Evolutionary conservation across 371 early-diverging fungal genomes (phyloP).

Genomic region (Sporodiniella umbellata): DNA sequence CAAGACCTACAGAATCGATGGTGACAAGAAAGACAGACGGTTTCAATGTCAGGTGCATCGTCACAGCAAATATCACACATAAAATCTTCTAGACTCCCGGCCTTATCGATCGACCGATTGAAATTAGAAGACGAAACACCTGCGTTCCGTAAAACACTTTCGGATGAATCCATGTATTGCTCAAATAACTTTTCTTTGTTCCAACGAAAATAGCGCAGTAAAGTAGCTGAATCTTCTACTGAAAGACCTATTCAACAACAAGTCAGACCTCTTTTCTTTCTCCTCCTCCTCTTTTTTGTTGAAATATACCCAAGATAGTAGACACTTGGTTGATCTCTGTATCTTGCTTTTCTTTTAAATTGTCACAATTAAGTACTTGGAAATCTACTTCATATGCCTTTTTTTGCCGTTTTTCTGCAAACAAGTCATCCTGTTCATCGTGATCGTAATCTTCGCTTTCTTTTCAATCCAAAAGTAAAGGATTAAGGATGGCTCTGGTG

Average conservation of each 20-base stretch:
- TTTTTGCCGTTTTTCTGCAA: slow-evolving; percentile 26
- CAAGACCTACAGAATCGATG: slow-evolving; percentile 88
- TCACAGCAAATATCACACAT: slow-evolving; percentile 88
- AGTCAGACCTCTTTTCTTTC: background rate
- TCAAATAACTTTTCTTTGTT: slow-evolving; percentile 92
- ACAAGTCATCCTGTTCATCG: slow-evolving; percentile 36
- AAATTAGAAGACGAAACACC: slow-evolving; percentile 58
- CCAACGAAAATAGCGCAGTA: slow-evolving; percentile 85
- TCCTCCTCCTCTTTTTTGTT: background rate
- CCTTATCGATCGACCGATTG: slow-evolving; percentile 16
- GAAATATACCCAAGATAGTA: slow-evolving; percentile 33
- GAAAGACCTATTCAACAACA: slow-evolving; percentile 49
- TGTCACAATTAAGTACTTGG: slow-evolving; percentile 21
- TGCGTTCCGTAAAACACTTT: slow-evolving; percentile 62
- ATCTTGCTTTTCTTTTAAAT: slow-evolving; percentile 32
- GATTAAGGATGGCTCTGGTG: too few relatives aligned
- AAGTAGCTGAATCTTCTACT: slow-evolving; percentile 57
- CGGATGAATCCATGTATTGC: slow-evolving; percentile 78
- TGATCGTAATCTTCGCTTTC: slow-evolving; percentile 32
- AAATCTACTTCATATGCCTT: slow-evolving; percentile 45
- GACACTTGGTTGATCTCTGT: slow-evolving; percentile 46
- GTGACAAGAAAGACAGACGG: slow-evolving; percentile 74
- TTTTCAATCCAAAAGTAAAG: too few relatives aligned
- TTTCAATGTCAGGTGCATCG: slow-evolving; percentile 55
- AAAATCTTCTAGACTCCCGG: slow-evolving; percentile 51